These are phyloP conservation scores for Gonium pectorale DNA, from an alignment of 139 green algal genomes.

Conservation along the genomic window DNA sequence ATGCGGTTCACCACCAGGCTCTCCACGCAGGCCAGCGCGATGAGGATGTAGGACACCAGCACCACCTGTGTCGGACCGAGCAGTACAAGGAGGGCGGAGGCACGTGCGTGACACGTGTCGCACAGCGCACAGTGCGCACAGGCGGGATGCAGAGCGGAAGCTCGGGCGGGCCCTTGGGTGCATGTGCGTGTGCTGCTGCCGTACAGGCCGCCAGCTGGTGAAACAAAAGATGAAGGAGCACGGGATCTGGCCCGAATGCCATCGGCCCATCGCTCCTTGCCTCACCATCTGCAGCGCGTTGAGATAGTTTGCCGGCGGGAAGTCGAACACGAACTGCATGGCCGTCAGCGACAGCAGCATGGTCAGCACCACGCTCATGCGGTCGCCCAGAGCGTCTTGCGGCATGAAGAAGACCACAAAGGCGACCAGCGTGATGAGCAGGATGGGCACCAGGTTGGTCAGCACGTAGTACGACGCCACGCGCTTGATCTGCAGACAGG, in stretches of 20 bases:
- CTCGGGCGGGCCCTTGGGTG: too few species aligned
- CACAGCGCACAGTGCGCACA: too few species aligned
- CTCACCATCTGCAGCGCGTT: conserved; percentile 32
- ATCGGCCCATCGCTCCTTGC: too few species aligned
- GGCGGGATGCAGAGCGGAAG: too few species aligned
- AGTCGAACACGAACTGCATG: conserved; percentile 42
- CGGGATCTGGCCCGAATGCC: too few species aligned
- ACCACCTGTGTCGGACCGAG: too few species aligned
- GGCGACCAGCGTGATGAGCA: conserved; percentile 27
- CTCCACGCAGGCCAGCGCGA: conserved; percentile 4
- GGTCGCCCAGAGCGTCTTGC: conserved; percentile 2
- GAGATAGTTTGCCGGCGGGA: conserved; percentile 41
- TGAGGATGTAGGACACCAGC: conserved; percentile 25
- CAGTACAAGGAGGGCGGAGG: too few species aligned
- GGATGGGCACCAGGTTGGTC: conserved; percentile 11
- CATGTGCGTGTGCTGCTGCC: too few species aligned
- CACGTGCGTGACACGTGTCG: too few species aligned
- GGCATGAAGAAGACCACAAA: conserved; percentile 35
- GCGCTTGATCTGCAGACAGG: conserved; percentile 40
- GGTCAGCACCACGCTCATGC: conserved; percentile 28
- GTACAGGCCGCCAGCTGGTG: too few species aligned
- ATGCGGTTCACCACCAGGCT: conserved; percentile 31
- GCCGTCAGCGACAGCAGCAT: conserved; percentile 33
- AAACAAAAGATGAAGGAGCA: too few species aligned
- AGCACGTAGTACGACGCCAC: conserved; percentile 20